Percentiles rank a stretch among this genome's conserved stretches.
phyloP scores from a whole-genome alignment of 345 rosid species.

The Ceriops decandra region DNA sequence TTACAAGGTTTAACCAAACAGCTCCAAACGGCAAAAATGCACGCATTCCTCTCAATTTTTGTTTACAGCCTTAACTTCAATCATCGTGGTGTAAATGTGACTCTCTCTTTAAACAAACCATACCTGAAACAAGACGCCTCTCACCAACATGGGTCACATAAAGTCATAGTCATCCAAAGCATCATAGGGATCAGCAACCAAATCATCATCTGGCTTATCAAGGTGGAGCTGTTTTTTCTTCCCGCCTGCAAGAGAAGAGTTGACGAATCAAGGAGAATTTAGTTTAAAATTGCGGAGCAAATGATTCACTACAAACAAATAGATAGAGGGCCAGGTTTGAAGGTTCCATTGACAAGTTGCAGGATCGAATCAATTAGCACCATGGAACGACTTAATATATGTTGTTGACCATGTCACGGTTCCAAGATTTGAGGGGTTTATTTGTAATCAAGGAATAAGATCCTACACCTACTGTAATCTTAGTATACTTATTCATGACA shows the following conservation, averaged over 20 bases:
- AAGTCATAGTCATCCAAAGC: slow-evolving; percentile 76
- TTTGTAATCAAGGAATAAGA: too few relatives aligned
- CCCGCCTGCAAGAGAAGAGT: slow-evolving; percentile 33
- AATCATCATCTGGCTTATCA: slow-evolving; percentile 70
- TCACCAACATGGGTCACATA: slow-evolving; percentile 47
- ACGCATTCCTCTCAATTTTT: not conserved
- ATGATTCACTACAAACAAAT: not conserved
- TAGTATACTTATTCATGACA: too few relatives aligned
- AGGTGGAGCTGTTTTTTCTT: slow-evolving; percentile 84
- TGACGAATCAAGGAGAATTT: not conserved
- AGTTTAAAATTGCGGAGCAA: not conserved
- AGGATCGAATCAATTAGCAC: too few relatives aligned
- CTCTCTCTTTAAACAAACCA: slow-evolving; percentile 10
- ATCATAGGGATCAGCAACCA: slow-evolving; percentile 49
- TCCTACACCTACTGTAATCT: too few relatives aligned
- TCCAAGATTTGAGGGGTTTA: too few relatives aligned
- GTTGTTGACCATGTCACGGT: too few relatives aligned
- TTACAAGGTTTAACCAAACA: not conserved
- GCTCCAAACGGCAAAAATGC: not conserved
- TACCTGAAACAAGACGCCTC: slow-evolving; percentile 2
- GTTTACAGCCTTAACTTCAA: slow-evolving; percentile 8
- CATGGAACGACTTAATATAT: too few relatives aligned
- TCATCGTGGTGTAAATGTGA: slow-evolving; percentile 2
- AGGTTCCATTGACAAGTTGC: too few relatives aligned
- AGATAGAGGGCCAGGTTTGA: too few relatives aligned